These are phyloP conservation scores for Triangularia verruculosa DNA, from an alignment of 2,329 filamentous ascomycete genomes.

Conservation along the genomic window DNA sequence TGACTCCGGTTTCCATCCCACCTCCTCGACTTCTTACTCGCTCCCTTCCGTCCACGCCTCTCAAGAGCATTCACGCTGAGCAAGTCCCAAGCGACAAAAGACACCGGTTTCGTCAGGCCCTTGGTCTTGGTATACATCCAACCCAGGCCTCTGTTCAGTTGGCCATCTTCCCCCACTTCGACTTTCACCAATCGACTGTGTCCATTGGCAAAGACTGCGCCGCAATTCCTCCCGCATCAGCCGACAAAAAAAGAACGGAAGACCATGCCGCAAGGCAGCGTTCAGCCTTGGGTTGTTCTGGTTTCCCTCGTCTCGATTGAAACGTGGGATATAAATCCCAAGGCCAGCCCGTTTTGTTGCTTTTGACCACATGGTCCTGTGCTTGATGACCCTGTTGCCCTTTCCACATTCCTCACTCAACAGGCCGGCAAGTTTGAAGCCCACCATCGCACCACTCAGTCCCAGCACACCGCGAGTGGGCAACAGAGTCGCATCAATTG, in stretches of 20 bases:
- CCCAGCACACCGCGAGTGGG: too few relatives aligned
- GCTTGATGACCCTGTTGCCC: background rate
- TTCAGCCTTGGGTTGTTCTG: background rate
- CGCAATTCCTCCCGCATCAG: background rate
- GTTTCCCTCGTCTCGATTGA: conserved; percentile 1
- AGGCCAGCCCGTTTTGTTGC: background rate
- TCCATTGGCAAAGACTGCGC: background rate
- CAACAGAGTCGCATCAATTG: too few relatives aligned
- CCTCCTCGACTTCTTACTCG: background rate
- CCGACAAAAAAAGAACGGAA: background rate
- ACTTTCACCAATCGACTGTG: background rate
- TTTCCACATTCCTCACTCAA: background rate
- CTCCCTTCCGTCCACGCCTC: background rate
- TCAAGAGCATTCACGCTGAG: background rate
- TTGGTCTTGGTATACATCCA: background rate
- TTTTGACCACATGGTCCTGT: background rate
- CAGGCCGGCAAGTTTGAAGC: background rate
- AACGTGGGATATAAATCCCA: conserved; percentile 4
- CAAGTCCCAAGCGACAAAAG: background rate
- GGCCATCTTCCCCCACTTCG: background rate
- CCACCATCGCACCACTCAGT: background rate
- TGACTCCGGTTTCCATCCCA: background rate
- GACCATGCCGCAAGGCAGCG: background rate
- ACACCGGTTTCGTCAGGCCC: background rate
- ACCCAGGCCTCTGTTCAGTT: background rate